phyloP scores from a whole-genome alignment of 2,329 filamentous ascomycete genomes.

The Cladosporium sp. region DNA sequence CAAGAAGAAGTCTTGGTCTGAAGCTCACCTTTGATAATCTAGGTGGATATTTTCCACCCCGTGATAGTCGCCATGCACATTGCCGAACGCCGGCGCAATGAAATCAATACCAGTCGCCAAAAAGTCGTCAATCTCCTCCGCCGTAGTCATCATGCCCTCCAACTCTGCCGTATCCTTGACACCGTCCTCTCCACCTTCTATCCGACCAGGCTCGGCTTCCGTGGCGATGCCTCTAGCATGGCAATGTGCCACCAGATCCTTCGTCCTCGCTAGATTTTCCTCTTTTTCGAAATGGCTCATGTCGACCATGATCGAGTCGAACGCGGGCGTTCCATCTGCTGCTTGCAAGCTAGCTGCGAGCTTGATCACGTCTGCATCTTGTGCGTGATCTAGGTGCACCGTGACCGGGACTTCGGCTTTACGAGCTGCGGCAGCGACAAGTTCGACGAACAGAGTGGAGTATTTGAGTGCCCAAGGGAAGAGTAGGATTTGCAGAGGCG shows the following conservation, averaged over 20 bases:
- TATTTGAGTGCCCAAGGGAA: conserved; percentile 72
- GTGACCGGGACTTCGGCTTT: conserved; percentile 40
- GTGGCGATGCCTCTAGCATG: conserved; percentile 63
- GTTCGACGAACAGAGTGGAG: conserved; percentile 49
- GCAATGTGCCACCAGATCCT: conserved; percentile 60
- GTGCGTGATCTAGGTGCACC: conserved; percentile 47
- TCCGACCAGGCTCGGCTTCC: conserved; percentile 67
- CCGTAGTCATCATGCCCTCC: conserved; percentile 62
- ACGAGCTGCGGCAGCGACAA: conserved; percentile 42
- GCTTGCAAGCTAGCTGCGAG: conserved; percentile 29
- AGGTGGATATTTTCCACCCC: conserved; percentile 58
- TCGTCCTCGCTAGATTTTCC: conserved; percentile 63
- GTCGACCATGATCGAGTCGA: conserved; percentile 73
- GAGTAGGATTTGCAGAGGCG: conserved; percentile 67
- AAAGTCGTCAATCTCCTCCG: conserved; percentile 67
- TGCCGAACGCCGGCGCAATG: conserved; percentile 71
- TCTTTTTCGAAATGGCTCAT: conserved; percentile 70
- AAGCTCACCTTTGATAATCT: conserved; percentile 51
- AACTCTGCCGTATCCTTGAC: conserved; percentile 63
- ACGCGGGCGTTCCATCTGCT: conserved; percentile 40
- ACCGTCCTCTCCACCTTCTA: conserved; percentile 71
- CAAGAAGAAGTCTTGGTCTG: not conserved
- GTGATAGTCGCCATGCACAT: conserved; percentile 73
- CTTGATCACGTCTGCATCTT: conserved; percentile 40
- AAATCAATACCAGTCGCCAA: conserved; percentile 68